These are phyloP conservation scores for Globisporangium nodosum DNA, from an alignment of 352 stramenopile species.

Conservation along the genomic window DNA sequence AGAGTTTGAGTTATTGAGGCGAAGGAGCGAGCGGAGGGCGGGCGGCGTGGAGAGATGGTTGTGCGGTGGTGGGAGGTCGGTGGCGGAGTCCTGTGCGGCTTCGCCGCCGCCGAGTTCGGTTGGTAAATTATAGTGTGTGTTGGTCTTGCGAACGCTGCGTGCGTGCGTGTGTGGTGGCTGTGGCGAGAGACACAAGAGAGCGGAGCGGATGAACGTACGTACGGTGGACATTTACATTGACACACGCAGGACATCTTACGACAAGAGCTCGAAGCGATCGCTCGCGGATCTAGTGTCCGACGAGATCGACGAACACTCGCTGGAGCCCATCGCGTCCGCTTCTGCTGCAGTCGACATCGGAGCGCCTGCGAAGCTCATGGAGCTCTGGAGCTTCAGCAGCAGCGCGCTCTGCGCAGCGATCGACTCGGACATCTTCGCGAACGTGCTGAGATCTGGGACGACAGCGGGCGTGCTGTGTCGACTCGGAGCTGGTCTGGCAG, in stretches of 20 bases:
- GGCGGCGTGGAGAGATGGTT: too few relatives aligned
- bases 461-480: neutral
- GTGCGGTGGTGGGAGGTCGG: too few relatives aligned
- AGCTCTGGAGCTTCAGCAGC: neutral
- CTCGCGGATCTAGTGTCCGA: too few relatives aligned
- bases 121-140: too few relatives aligned
- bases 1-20: neutral
- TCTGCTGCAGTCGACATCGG: neutral
- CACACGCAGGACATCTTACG: neutral
- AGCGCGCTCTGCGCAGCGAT: slow-evolving; percentile 5
- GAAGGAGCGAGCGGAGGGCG: too few relatives aligned
- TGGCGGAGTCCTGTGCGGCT: too few relatives aligned
- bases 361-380: neutral
- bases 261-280: slow-evolving; percentile 11
- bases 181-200: too few relatives aligned
- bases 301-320: neutral
- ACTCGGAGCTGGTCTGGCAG: neutral
- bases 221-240: neutral
- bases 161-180: too few relatives aligned
- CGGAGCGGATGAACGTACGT: neutral
- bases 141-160: too few relatives aligned
- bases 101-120: too few relatives aligned
- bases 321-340: neutral
- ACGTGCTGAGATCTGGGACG: neutral
- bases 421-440: slow-evolving; percentile 5